phyloP scores from a whole-genome alignment of 83 land plant genomes.

The Picea abies region DNA sequence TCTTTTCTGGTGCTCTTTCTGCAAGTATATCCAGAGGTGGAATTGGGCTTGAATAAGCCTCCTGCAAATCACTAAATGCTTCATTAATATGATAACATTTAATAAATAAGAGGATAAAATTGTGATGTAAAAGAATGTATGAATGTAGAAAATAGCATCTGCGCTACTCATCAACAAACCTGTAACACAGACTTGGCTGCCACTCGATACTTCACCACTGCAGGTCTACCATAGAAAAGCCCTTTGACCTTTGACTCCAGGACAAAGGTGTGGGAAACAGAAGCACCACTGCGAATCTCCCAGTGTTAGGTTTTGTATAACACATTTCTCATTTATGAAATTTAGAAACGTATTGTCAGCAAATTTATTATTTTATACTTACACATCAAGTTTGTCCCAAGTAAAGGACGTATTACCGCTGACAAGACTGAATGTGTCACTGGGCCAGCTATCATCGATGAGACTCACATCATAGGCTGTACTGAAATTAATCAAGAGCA shows the following conservation, averaged over 20 bases:
- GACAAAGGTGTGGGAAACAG: slow-evolving; percentile 71
- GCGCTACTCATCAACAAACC: slow-evolving; percentile 33
- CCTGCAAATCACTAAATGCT: slow-evolving; percentile 35
- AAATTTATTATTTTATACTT: slow-evolving; percentile 25
- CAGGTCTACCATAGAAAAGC: slow-evolving; percentile 72
- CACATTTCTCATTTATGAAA: background rate
- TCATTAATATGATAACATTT: background rate
- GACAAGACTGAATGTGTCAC: slow-evolving; percentile 61
- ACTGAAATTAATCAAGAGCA: slow-evolving; percentile 37
- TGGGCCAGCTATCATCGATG: slow-evolving; percentile 81
- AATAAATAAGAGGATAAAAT: background rate
- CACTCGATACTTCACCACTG: slow-evolving; percentile 79
- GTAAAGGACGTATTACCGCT: slow-evolving; percentile 77
- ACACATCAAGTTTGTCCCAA: slow-evolving; percentile 97
- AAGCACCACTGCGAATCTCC: slow-evolving; percentile 51
- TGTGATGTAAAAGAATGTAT: background rate
- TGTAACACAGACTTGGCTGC: slow-evolving; percentile 84
- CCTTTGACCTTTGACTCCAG: slow-evolving; percentile 77
- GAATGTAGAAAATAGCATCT: background rate
- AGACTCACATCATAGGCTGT: slow-evolving; percentile 92
- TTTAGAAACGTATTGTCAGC: background rate
- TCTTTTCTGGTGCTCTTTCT: slow-evolving; percentile 71
- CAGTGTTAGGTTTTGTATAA: background rate
- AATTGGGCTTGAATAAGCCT: slow-evolving; percentile 87
- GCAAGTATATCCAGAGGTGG: slow-evolving; percentile 78